Conservation (phyloP, 2,329 filamentous ascomycete genomes). For the Colletotrichum scovillei region DNA sequence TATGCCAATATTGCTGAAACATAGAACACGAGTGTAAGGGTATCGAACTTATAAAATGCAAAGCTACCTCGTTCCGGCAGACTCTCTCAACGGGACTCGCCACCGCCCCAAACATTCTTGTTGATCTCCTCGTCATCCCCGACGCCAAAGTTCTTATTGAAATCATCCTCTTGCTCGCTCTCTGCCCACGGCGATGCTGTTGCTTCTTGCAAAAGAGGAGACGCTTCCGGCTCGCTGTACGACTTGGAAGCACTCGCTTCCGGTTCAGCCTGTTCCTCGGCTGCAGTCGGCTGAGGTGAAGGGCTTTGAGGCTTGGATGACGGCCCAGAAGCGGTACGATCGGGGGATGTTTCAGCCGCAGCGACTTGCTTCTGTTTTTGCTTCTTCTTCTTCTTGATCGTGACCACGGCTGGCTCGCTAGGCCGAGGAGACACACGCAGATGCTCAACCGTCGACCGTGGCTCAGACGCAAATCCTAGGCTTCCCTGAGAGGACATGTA, state of each 20-base stretch:
- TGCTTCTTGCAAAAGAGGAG: slow-evolving; percentile 20
- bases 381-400: slow-evolving; percentile 34
- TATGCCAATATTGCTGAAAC: slow-evolving; percentile 39
- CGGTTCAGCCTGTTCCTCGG: not conserved
- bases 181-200: slow-evolving; percentile 35
- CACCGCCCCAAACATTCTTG: slow-evolving; percentile 55
- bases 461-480: slow-evolving; percentile 21
- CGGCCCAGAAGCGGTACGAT: slow-evolving; percentile 12
- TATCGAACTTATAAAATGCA: slow-evolving; percentile 28
- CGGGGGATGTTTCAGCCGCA: slow-evolving; percentile 8
- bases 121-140: slow-evolving; percentile 56
- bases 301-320: slow-evolving; percentile 26
- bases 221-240: not conserved
- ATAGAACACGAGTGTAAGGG: slow-evolving; percentile 31
- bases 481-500: slow-evolving; percentile 51
- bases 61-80: slow-evolving; percentile 6
- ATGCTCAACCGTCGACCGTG: slow-evolving; percentile 27
- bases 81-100: slow-evolving; percentile 12
- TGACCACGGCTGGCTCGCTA: slow-evolving; percentile 18
- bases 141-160: slow-evolving; percentile 36
- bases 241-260: not conserved
- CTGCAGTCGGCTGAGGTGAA: not conserved
- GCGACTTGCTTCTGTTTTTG: slow-evolving; percentile 28
- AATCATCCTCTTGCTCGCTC: slow-evolving; percentile 24
- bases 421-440: slow-evolving; percentile 20